Evolutionary conservation across 2,329 filamentous ascomycete species (phyloP), one percentile per base, ranked within the genome.

Genomic region (Colletotrichum higginsianum): DNA sequence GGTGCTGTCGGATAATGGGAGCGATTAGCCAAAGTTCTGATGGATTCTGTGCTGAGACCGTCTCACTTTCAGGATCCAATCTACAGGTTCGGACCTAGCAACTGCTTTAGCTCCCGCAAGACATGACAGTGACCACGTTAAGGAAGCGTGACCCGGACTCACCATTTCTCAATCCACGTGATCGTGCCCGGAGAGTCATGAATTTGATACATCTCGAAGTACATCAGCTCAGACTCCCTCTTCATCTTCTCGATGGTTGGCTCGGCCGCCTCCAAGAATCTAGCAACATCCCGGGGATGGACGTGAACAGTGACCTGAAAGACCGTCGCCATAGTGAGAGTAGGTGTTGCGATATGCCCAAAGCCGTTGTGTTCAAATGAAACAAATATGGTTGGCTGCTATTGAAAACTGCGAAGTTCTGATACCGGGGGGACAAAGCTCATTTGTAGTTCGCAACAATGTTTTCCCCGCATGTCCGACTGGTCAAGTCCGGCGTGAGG

Each of bases 81-180:
- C 68, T 15, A 71, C n/a, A 0, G 68, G 68, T 44, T 71, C 68
- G 0, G 68, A 71, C 68, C 68, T 71, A 7, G 2, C 0, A 8
- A 12, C 3, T 2, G 11, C 2, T 2, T 71, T 21, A 71, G 67
- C 12, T 23, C 38, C 13, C 2, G 7, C 1, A n/a, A 26, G 6
- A 7, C 6, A 15, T 8, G 4, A 8, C 13, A 3, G 3, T 0
- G 8, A 1, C 35, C 9, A 4, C 18, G 1, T 2, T 1, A 3
- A 40, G 8, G n/a, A 26, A 8, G 1, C 6, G 5, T 1, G 4
- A 13, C 2, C 2, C 4, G 1, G 16, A 11, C 46, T 38, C 35
- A 71, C 68, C 68, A 71, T 23, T 71, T 71, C 13, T 71, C 68
- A n/a, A 71, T 71, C 68, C 68, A 71, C 8, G 65, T 71, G 12